Evolutionary conservation across 129 eudicot species (phyloP), one percentile per base, ranked within the genome.

Genomic region (Tanacetum coccineum): DNA sequence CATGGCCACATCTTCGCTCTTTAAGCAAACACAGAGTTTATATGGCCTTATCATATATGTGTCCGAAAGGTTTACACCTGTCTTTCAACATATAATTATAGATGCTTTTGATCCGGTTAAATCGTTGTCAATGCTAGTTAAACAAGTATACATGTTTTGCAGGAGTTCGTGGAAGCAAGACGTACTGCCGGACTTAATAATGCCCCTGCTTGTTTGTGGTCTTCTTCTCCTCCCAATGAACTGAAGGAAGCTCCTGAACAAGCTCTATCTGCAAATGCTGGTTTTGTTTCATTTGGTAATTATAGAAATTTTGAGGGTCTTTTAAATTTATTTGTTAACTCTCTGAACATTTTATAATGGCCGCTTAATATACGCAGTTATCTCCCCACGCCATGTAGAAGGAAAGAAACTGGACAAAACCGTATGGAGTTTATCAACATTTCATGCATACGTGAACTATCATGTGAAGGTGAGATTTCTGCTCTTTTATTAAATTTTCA

Each of bases 101-200:
- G 19, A 13, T 58, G 42, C 28, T 57, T 39, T 58, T 58, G 44
- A 3, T 17, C 44, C 26, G 26, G 19, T 58, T 13, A 11, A 5
- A 15, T 53, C 15, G 13, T 17, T 62, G 70, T 62, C 28, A 14
- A 49, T 25, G 54, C 46, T 21, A 57, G 45, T 2, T 8, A 22
- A 42, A 54, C 32, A n/a, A 13, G 11, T 54, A 42, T 53, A 25
- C 39, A 13, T 50, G 46, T 65, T 55, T 19, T 70, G 73, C 78
- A 93, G 98, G 98, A 93, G 72, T 88, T 93, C 66, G 87, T 89
- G 59, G 98, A 93, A 67, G 91, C 96, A 70, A 82, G 98, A 72
- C 84, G 89, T 54, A 62, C 81, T 28, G 79, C 89, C 69, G 91
- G 83, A 54, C 98, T 93, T 74, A 76, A 59, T 78, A 76, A 76